phyloP scores from a whole-genome alignment of 306 rosid species.

The Myrica gale region DNA sequence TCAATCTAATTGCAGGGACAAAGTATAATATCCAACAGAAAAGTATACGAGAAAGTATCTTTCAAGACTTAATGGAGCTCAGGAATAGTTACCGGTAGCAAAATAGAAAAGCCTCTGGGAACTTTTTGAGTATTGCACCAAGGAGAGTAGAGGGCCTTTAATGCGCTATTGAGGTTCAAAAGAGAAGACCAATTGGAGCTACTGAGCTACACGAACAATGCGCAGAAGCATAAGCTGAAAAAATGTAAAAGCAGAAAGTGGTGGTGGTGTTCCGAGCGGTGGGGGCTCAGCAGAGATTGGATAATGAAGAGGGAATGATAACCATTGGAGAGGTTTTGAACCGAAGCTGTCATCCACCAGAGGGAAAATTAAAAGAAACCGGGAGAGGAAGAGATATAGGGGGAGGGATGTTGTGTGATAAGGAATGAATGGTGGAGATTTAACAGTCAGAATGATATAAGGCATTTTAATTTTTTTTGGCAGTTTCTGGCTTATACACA shows the following conservation, averaged over 20 bases:
- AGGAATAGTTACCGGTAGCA: constrained; percentile 36
- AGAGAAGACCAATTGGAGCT: constrained; percentile 1
- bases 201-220: constrained; percentile 2
- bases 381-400: constrained; percentile 36
- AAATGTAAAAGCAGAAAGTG: constrained; percentile 14
- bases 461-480: constrained; percentile 59
- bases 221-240: neutral
- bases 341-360: constrained; percentile 28
- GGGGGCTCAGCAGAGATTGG: constrained; percentile 42
- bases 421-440: constrained; percentile 99
- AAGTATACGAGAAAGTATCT: constrained; percentile 2
- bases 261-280: constrained; percentile 16
- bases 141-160: constrained; percentile 14
- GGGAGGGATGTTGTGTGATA: constrained; percentile 54
- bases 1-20: neutral
- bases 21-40: neutral
- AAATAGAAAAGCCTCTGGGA: constrained; percentile 15
- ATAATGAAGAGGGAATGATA: constrained; percentile 37
- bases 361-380: constrained; percentile 12
- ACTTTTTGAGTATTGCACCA: neutral
- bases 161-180: constrained; percentile 13
- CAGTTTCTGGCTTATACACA: constrained; percentile 15
- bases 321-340: constrained; percentile 15
- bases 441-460: constrained; percentile 46
- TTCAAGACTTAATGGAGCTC: neutral